Evolutionary conservation across 1,284 basidiomycete genomes (phyloP), one percentile per base, ranked within the genome.

Genomic region (Moesziomyces globuligerus): DNA sequence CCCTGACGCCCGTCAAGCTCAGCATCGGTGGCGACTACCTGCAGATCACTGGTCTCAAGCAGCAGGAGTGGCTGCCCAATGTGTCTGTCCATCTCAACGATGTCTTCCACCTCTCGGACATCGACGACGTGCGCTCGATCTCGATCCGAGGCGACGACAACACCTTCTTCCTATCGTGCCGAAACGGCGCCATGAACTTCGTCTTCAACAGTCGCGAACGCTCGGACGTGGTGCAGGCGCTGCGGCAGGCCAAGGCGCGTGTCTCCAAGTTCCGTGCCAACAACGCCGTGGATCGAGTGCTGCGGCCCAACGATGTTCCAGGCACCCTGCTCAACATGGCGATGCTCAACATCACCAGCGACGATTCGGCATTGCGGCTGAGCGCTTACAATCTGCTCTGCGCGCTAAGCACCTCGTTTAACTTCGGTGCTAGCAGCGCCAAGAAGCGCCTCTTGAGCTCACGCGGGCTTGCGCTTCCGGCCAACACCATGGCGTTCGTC

Each of bases 281-380:
- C 48, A 72, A 62, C 21, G 41, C 72, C 4, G 52, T 67, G 17
- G 76, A 80, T 20, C 71, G 78, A 4, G 70, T 68, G 13, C 39
- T 78, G 32, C 65, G 76, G 29, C 78, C 78, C 10, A 75, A 71
- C 43, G 78, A 78, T 29, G 78, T 80, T 18, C 78, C 78, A 9
- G 78, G 78, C 29, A 78, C 76, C 23, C 52, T 80, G 59, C 72
- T 80, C 51, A 80, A 80, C 59, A 80, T 80, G 75, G 78, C 78
- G 15, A 74, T 80, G 76, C 73, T 78, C 75, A 80, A 80, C 57
- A 74, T 75, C 48, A 78, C 74, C 48, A 77, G 75, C 55, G 62
- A 58, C 28, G 72, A 78, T 38, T 58, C 64, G 20, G 55, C 57
- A 15, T 51, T 80, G 21, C 60, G 78, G 25, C 47, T 75, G n/a